phyloP scores from a whole-genome alignment of 495 filamentous ascomycete species.

The Penicillium ochrochloron region DNA sequence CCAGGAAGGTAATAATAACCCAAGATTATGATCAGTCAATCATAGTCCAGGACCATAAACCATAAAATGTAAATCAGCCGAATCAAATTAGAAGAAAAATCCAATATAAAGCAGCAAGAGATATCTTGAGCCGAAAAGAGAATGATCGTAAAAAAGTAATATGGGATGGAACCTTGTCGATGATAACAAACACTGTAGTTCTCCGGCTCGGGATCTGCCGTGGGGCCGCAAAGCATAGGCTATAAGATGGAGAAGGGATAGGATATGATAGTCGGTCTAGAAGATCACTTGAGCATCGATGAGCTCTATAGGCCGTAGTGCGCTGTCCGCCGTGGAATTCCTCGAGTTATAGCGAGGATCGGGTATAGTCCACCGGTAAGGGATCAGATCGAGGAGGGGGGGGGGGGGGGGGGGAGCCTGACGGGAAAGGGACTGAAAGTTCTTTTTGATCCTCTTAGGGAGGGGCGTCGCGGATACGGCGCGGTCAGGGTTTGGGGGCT shows the following conservation, averaged over 20 bases:
- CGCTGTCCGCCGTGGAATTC: not conserved
- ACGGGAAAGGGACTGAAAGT: constrained; percentile 8
- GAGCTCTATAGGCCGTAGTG: not conserved
- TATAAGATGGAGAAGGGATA: not conserved
- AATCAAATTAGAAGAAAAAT: not conserved
- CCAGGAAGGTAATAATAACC: not conserved
- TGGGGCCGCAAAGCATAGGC: constrained; percentile 3
- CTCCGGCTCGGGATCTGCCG: constrained; percentile 16
- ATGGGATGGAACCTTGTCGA: not conserved
- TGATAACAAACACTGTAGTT: not conserved
- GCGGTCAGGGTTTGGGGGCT: constrained; percentile 8
- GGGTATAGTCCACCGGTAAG: constrained; percentile 16
- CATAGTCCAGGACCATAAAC: not conserved
- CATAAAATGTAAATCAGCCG: not conserved
- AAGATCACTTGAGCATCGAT: not conserved
- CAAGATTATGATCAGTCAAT: not conserved
- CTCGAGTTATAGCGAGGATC: constrained; percentile 13
- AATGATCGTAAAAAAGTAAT: not conserved
- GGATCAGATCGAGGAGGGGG: constrained; percentile 20
- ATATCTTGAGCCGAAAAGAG: not conserved
- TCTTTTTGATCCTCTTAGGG: constrained; percentile 26
- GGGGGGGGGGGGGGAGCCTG: not conserved
- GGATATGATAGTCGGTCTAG: constrained; percentile 1
- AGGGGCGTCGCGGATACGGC: constrained; percentile 27
- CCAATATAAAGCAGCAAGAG: not conserved